Base-by-base conservation (phyloP, 1,284 basidiomycete genomes). In the Lentinula novae-zelandiae region DNA sequence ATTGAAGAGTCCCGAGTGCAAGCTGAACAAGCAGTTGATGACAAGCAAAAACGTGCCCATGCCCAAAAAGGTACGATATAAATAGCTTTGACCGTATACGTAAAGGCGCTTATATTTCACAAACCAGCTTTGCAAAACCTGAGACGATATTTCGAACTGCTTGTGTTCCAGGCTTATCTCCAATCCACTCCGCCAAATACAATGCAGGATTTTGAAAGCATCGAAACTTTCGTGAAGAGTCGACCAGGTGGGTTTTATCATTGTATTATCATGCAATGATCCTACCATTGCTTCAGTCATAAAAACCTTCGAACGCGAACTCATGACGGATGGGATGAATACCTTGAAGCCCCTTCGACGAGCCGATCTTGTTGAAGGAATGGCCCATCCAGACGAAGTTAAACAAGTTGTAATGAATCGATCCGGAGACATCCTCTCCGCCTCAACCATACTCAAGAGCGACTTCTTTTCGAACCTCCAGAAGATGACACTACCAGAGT, bases 381-480 rank as follows among this genome's bases (percentile, higher is more conserved):
- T 93, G 68, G 94, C 94, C 7, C 83, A 92, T 63, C 91, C 92
- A 1, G 95, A 96, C 68, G 95, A 97, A 73, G 93, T 93, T 38
- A 85, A 87, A 10, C 82, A 88, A 62, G 83, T 96, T 12, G 96
- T 99, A 13, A 82, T 87, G 31, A 92, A 91, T 68, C 86, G 97
- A 55, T 84, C 84, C 5, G 97, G 97, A 5, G 87, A 82, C 61
- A 93, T 99, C 63, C 76, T 99, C 1, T 96, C 94, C 2, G 91
- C 93, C 0, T 94, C 90, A 12, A 96, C 95, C 0, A 98, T 99
- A 69, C 81, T 99, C 70, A 99, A 99, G 78, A 96, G 93, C 60
- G 96, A 98, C 74, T 96, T 98, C 78, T 98, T 98, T 82, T 88
- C 87, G 1, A 94, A 94, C 66, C 72, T 98, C 53, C 96, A 98